Conservation (phyloP, 2,329 filamentous ascomycete genomes). For the Ophiocordyceps camponoti-floridani region DNA sequence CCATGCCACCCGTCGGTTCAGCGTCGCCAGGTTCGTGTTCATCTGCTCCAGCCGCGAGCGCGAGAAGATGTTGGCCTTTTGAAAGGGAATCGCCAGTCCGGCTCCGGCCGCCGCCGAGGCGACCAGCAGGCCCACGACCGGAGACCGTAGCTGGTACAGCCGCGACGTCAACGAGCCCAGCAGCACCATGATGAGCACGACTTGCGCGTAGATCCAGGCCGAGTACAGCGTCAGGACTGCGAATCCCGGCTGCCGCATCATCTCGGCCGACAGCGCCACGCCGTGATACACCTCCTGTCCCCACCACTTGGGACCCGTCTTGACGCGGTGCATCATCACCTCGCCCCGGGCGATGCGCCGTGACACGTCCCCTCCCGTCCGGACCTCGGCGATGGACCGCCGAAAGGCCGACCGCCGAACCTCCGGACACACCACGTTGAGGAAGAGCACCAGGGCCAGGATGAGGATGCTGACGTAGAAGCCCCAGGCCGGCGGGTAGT, state of each 20-base stretch:
- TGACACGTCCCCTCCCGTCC: slow-evolving; percentile 31
- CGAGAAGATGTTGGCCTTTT: slow-evolving; percentile 53
- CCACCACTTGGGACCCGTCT: slow-evolving; percentile 60
- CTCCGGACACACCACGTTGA: slow-evolving; percentile 57
- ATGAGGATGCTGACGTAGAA: slow-evolving; percentile 59
- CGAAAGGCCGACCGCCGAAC: slow-evolving; percentile 52
- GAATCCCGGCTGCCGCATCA: slow-evolving; percentile 61
- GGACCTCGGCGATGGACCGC: slow-evolving; percentile 47
- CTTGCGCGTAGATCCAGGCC: slow-evolving; percentile 62
- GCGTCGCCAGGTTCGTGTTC: slow-evolving; percentile 48
- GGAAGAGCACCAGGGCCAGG: slow-evolving; percentile 42
- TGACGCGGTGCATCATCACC: slow-evolving; percentile 56
- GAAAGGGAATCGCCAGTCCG: slow-evolving; percentile 51
- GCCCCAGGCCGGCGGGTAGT: slow-evolving; percentile 49
- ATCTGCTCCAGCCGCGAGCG: slow-evolving; percentile 40
- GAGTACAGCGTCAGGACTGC: slow-evolving; percentile 54
- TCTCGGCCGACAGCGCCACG: slow-evolving; percentile 44
- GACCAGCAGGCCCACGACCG: slow-evolving; percentile 48
- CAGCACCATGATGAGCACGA: slow-evolving; percentile 55
- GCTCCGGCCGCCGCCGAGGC: slow-evolving; percentile 50
- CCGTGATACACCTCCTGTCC: slow-evolving; percentile 60
- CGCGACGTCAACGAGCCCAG: slow-evolving; percentile 55
- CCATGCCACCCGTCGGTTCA: slow-evolving; percentile 46
- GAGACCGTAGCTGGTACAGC: slow-evolving; percentile 45
- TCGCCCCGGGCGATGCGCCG: slow-evolving; percentile 51